Evolutionary conservation across 495 filamentous ascomycete genomes (phyloP).

Genomic region (Hamigera avellanea): DNA sequence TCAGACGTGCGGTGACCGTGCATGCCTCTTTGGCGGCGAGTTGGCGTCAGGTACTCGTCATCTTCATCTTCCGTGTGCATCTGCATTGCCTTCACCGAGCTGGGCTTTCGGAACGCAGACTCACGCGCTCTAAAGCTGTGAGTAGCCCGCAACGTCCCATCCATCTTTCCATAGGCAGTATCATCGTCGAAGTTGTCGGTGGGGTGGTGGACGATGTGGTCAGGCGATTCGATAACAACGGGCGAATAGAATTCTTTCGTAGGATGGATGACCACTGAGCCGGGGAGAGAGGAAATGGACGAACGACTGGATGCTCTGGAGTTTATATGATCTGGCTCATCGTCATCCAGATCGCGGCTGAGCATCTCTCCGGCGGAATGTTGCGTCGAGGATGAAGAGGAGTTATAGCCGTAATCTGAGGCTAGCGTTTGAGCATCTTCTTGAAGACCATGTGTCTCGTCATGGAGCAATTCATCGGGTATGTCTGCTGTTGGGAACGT

Average conservation of each 20-base stretch:
- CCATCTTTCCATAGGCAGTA: slow-evolving; percentile 5
- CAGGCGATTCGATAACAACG: slow-evolving; percentile 5
- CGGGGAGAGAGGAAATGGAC: slow-evolving; percentile 31
- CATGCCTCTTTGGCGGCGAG: slow-evolving; percentile 14
- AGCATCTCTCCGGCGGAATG: slow-evolving; percentile 10
- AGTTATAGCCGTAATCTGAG: slow-evolving; percentile 25
- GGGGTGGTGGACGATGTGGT: neutral
- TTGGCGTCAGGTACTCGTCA: slow-evolving; percentile 25
- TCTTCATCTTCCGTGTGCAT: slow-evolving; percentile 47
- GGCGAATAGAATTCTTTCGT: slow-evolving; percentile 13
- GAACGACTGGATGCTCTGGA: slow-evolving; percentile 32
- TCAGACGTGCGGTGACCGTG: slow-evolving; percentile 13
- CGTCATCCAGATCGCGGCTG: slow-evolving; percentile 14
- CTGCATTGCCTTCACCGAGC: slow-evolving; percentile 66
- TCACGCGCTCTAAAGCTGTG: slow-evolving; percentile 26
- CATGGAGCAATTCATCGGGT: slow-evolving; percentile 5
- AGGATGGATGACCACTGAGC: slow-evolving; percentile 24
- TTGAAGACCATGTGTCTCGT: slow-evolving; percentile 5
- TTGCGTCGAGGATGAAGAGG: slow-evolving; percentile 25
- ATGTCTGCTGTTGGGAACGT: slow-evolving; percentile 3
- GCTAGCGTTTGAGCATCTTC: slow-evolving; percentile 10
- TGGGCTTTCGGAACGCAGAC: slow-evolving; percentile 55
- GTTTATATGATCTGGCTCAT: slow-evolving; percentile 17
- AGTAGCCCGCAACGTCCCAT: slow-evolving; percentile 8
- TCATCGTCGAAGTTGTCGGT: neutral